These are phyloP conservation scores for Fusarium chaquense DNA, from an alignment of 2,329 filamentous ascomycete species.

Conservation along the genomic window DNA sequence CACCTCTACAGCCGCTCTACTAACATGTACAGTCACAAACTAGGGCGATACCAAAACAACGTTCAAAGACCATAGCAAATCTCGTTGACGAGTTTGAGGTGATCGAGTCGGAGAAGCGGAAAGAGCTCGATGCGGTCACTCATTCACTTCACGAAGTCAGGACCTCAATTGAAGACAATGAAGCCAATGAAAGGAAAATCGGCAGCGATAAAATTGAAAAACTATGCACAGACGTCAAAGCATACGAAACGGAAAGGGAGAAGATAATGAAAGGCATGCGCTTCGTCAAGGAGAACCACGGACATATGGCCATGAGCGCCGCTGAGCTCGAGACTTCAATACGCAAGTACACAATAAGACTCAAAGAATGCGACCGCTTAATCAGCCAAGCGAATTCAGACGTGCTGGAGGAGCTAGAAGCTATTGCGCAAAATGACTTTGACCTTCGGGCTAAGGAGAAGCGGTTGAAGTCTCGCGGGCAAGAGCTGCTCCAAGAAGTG, in stretches of 20 bases:
- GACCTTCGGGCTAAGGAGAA: not conserved
- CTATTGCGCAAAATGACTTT: not conserved
- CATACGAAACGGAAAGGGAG: conserved; percentile 1
- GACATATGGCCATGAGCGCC: not conserved
- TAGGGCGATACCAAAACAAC: not conserved
- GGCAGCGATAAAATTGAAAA: not conserved
- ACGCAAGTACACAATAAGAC: not conserved
- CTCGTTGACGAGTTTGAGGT: not conserved
- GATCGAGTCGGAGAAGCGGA: not conserved
- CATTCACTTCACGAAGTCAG: not conserved
- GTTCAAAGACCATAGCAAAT: not conserved
- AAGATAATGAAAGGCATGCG: not conserved
- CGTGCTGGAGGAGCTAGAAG: not conserved
- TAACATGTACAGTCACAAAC: not conserved
- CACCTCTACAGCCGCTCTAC: not conserved
- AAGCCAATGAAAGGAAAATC: not conserved
- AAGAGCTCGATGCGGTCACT: not conserved
- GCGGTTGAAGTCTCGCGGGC: not conserved
- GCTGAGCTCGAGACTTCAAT: not conserved
- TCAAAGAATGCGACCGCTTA: not conserved
- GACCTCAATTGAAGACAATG: conserved; percentile 1
- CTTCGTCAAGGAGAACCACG: not conserved
- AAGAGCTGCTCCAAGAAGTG: not conserved
- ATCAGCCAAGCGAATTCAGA: conserved; percentile 5
- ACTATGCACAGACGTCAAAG: not conserved